A percentile compares a stretch with the other conserved stretches of the same genome.
Evolutionary conservation across 306 rosid species (phyloP).

Genomic region (Adenanthera pavonina): DNA sequence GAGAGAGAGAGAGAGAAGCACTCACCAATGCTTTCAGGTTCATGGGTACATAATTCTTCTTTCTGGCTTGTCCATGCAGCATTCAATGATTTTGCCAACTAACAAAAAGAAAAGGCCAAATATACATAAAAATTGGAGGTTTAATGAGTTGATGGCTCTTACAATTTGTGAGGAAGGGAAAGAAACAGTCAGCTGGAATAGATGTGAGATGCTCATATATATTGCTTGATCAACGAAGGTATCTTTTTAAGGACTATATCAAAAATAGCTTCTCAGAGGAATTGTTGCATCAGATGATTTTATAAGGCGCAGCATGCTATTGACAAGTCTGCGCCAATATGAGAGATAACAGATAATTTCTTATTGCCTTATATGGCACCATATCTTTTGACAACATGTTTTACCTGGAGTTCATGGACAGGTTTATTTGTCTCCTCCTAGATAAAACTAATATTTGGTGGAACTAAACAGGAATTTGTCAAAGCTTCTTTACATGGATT

Average conservation of each 20-base stretch:
- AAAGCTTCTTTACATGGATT: background rate
- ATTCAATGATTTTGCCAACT: conserved; percentile 39
- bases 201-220: conserved; percentile 26
- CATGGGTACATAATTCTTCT: conserved; percentile 29
- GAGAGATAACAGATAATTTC: conserved; percentile 10
- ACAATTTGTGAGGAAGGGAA: background rate
- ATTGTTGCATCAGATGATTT: conserved; percentile 3
- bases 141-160: background rate
- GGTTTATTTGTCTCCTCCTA: conserved; percentile 13
- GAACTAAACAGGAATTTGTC: background rate
- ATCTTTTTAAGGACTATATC: background rate
- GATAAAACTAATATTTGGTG: background rate
- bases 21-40: conserved; percentile 33
- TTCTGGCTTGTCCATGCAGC: conserved; percentile 5
- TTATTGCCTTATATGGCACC: conserved; percentile 15
- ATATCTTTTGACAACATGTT: conserved; percentile 7
- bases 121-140: background rate
- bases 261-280: conserved; percentile 17
- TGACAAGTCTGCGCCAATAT: conserved; percentile 11
- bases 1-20: conserved; percentile 28
- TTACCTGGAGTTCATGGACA: conserved; percentile 4
- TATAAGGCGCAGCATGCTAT: conserved; percentile 8
- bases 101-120: conserved; percentile 30
- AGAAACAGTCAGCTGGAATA: conserved; percentile 4
- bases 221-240: conserved; percentile 22